phyloP scores from a whole-genome alignment of 352 stramenopile species.

The Saprolegnia diclina region DNA sequence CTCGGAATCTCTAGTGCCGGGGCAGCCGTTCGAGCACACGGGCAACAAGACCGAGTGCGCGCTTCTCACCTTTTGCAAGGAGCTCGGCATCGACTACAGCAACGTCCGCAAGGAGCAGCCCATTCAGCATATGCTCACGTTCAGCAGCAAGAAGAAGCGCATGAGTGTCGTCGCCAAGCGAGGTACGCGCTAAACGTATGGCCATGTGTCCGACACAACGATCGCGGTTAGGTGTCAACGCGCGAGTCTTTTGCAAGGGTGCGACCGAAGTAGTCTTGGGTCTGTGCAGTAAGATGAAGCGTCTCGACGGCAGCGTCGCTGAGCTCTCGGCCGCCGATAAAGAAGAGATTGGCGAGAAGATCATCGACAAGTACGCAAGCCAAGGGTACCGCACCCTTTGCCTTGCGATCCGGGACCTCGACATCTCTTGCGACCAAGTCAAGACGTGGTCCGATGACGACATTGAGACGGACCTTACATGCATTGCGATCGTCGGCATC shows the following conservation, averaged over 20 bases:
- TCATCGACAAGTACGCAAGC: constrained; percentile 77
- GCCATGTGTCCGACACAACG: neutral
- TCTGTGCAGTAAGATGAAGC: constrained; percentile 62
- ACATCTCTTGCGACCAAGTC: constrained; percentile 53
- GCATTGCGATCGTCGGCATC: constrained; percentile 88
- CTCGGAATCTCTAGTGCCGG: constrained; percentile 29
- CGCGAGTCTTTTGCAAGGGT: constrained; percentile 73
- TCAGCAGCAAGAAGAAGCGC: constrained; percentile 77
- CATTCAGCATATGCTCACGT: constrained; percentile 72
- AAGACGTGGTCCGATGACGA: constrained; percentile 66
- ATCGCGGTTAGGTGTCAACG: constrained; percentile 28
- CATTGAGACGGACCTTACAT: constrained; percentile 84
- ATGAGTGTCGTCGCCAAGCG: constrained; percentile 70
- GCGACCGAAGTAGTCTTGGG: constrained; percentile 68
- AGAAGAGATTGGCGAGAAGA: constrained; percentile 50
- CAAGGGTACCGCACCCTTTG: constrained; percentile 80
- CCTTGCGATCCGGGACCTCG: constrained; percentile 78
- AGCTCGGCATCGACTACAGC: constrained; percentile 63
- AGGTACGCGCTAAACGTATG: constrained; percentile 19
- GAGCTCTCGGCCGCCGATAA: constrained; percentile 48
- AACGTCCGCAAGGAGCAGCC: constrained; percentile 44
- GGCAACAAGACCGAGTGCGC: constrained; percentile 81
- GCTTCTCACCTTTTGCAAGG: constrained; percentile 60
- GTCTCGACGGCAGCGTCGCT: constrained; percentile 51
- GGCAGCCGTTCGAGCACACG: constrained; percentile 55